phyloP scores from a whole-genome alignment of 1,139 yeast genomes.

The Torulaspora pretoriensis region DNA sequence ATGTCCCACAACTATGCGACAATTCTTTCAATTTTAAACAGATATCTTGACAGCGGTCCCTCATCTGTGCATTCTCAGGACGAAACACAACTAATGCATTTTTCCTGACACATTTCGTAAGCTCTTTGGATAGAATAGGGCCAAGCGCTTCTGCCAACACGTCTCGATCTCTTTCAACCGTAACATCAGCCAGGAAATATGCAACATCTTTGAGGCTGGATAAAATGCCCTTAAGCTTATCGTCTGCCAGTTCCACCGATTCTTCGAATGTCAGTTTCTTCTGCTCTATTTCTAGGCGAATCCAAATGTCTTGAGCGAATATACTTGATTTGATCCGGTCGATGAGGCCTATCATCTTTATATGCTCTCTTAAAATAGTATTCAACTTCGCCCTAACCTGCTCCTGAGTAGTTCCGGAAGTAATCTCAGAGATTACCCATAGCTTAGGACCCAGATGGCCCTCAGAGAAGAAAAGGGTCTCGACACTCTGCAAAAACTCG shows the following conservation, averaged over 20 bases:
- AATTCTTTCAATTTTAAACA: slow-evolving; percentile 17
- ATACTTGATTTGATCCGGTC: slow-evolving; percentile 16
- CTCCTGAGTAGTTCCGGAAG: slow-evolving; percentile 24
- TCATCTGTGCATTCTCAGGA: slow-evolving; percentile 12
- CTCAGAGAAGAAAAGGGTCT: slow-evolving; percentile 19
- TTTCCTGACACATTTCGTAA: slow-evolving; percentile 23
- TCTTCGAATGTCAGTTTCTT: slow-evolving; percentile 1
- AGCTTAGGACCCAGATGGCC: slow-evolving; percentile 19
- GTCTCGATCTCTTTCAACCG: slow-evolving; percentile 5
- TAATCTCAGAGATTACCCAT: slow-evolving; percentile 30
- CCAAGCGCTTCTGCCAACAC: slow-evolving; percentile 21
- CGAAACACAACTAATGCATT: slow-evolving; percentile 25
- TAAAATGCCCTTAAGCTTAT: slow-evolving; percentile 9
- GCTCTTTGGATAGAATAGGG: slow-evolving; percentile 23
- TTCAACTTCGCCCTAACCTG: slow-evolving; percentile 19
- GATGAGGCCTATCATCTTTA: slow-evolving; percentile 15
- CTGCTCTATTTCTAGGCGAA: slow-evolving; percentile 9
- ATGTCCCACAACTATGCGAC: slow-evolving; percentile 12
- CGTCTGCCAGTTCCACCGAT: neutral
- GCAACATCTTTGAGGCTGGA: slow-evolving; percentile 18
- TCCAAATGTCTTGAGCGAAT: slow-evolving; percentile 12
- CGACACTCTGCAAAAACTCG: slow-evolving; percentile 18
- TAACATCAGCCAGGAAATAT: slow-evolving; percentile 17
- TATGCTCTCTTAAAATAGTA: slow-evolving; percentile 16
- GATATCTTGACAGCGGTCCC: slow-evolving; percentile 11